phyloP scores from a whole-genome alignment of 495 filamentous ascomycete species.

The Sphaerosporella brunnea region DNA sequence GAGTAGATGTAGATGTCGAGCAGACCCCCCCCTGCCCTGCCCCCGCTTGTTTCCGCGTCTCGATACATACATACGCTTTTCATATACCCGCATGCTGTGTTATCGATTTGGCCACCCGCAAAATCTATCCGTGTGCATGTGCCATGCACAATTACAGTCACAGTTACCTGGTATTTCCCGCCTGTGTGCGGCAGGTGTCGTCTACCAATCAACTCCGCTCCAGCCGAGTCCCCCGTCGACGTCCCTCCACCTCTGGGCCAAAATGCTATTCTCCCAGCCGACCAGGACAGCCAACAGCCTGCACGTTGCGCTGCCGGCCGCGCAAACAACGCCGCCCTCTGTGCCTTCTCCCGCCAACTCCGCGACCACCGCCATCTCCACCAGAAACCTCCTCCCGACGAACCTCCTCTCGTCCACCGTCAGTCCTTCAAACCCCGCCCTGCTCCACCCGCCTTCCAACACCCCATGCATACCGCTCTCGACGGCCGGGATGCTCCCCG shows the following conservation, averaged over 20 bases:
- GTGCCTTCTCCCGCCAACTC: slow-evolving; percentile 11
- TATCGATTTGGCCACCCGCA: too few species aligned
- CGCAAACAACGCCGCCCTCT: slow-evolving; percentile 9
- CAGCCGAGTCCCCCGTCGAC: slow-evolving; percentile 51
- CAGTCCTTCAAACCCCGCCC: slow-evolving; percentile 6
- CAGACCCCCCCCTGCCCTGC: too few species aligned
- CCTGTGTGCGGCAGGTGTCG: too few species aligned
- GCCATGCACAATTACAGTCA: too few species aligned
- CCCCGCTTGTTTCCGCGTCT: too few species aligned
- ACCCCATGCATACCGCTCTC: slow-evolving; percentile 44
- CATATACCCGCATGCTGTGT: too few species aligned
- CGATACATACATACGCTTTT: too few species aligned
- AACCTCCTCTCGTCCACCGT: slow-evolving; percentile 31
- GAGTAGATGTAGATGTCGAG: too few species aligned
- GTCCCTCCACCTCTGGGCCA: slow-evolving; percentile 43
- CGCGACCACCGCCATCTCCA: slow-evolving; percentile 52
- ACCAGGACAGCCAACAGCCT: slow-evolving; percentile 56
- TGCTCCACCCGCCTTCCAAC: slow-evolving; percentile 37
- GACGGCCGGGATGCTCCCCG: slow-evolving; percentile 33
- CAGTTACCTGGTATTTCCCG: too few species aligned
- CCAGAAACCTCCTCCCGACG: slow-evolving; percentile 51
- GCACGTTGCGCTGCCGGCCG: slow-evolving; percentile 40
- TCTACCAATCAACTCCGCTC: slow-evolving; percentile 33
- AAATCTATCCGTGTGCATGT: too few species aligned
- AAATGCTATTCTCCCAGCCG: slow-evolving; percentile 53